Conservation (phyloP, 1,139 yeast species). For the Maudiozyma humilis region DNA sequence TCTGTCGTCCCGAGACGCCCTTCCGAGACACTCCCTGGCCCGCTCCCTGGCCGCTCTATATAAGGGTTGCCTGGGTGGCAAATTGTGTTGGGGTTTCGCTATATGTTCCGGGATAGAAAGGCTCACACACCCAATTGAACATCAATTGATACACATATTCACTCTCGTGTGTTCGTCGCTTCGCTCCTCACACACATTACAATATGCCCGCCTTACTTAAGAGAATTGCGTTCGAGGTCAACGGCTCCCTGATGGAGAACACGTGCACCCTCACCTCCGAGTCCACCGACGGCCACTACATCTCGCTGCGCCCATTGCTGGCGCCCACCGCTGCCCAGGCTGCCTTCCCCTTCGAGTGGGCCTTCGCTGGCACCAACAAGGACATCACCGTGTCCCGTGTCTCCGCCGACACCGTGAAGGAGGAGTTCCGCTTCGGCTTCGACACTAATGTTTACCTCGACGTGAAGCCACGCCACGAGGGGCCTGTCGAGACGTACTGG, state of each 20-base stretch:
- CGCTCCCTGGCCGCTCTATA: no score
- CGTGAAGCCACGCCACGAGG: slow-evolving; percentile 24
- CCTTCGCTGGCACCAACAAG: slow-evolving; percentile 33
- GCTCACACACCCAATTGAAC: no score
- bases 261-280: slow-evolving; percentile 27
- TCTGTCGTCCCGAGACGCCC: no score
- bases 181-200: background rate
- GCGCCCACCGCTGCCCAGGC: slow-evolving; percentile 22
- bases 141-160: no score
- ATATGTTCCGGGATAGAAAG: no score
- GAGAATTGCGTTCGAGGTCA: slow-evolving; percentile 28
- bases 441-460: slow-evolving; percentile 26
- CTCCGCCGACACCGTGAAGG: slow-evolving; percentile 16
- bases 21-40: no score
- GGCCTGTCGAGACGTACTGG: slow-evolving; percentile 27
- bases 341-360: slow-evolving; percentile 38
- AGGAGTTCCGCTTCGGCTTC: slow-evolving; percentile 25
- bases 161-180: no score
- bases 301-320: slow-evolving; percentile 32
- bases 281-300: slow-evolving; percentile 29
- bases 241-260: slow-evolving; percentile 24
- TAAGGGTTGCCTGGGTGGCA: no score
- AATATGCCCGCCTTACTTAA: slow-evolving; percentile 28
- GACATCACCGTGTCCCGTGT: slow-evolving; percentile 16
- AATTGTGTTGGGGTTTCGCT: no score